Evolutionary conservation across 1,284 basidiomycete genomes (phyloP), one percentile per base, ranked within the genome.

Genomic region (Papiliotrema flavescens): DNA sequence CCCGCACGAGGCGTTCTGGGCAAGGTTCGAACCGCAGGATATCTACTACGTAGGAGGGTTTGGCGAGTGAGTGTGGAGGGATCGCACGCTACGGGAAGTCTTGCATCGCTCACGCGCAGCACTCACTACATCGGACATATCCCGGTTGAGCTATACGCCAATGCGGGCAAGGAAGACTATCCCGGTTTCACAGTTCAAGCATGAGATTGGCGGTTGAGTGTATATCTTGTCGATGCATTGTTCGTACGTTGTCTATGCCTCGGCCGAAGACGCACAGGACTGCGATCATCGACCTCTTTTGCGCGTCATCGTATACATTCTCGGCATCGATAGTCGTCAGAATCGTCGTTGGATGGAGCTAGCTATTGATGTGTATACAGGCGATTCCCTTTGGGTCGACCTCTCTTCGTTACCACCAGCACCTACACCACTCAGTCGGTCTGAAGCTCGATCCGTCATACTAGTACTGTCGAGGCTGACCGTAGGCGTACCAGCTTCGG

Each of bases 11-110:
- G 61, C 67, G 0, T 56, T 66, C 14, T 78, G 75, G 75, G 72
- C 72, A 2, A 62, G 65, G 22, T 63, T 77, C 23, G 68, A 70
- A 24, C 54, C 69, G 5, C 57, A 82, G 78, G 80, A 78, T 52
- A 75, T 85, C 20, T 86, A 85, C 69, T 85, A 84, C 61, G 83
- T 85, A 8, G 84, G 84, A 20, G 84, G 84, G 3, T 86, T 86
- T 63, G 84, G 84, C 36, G 81, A 80, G 81, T 83, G 63, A 69
- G 81, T 53, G 14, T 9, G n/a, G 28, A 5, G 28, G 11, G n/a
- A n/a, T n/a, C n/a, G n/a, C n/a, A n/a, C 24, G 23, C 1, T 4
- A 26, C 43, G 3, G 22, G 19, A 22, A n/a, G 17, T 47, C n/a
- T 36, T 17, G 41, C 22, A 46, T 47, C 20, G 36, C 40, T 61